Evolutionary conservation across 306 rosid genomes (phyloP).

Genomic region (Quercus suber): DNA sequence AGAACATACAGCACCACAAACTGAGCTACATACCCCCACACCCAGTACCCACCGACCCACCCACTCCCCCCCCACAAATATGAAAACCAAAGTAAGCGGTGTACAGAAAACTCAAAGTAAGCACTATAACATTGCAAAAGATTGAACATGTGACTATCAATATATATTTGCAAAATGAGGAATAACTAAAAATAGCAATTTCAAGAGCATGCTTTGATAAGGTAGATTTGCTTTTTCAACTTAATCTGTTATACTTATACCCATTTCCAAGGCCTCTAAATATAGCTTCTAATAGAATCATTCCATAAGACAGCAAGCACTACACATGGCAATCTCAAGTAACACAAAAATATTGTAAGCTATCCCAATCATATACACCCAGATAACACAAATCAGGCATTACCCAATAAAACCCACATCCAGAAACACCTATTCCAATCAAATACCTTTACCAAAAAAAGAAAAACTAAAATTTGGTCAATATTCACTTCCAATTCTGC

Average conservation of each 20-base stretch:
- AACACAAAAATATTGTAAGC: background rate
- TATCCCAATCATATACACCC: background rate
- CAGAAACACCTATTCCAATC: background rate
- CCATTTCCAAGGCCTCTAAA: background rate
- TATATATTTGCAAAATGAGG: background rate
- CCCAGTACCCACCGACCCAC: too few relatives aligned
- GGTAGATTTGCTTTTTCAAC: background rate
- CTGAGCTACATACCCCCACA: background rate
- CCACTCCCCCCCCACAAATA: too few relatives aligned
- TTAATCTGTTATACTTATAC: background rate
- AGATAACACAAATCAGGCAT: background rate
- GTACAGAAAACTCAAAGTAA: too few relatives aligned
- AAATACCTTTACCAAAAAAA: background rate
- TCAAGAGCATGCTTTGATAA: background rate
- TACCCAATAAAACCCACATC: background rate
- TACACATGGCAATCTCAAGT: background rate
- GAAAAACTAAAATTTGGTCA: background rate
- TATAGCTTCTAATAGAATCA: background rate
- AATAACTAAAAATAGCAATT: background rate
- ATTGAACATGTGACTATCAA: background rate
- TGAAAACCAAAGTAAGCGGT: too few relatives aligned
- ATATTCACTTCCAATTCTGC: background rate
- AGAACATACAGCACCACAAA: background rate
- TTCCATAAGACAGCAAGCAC: background rate
- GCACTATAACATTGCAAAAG: background rate